Percentiles rank a stretch among this genome's conserved stretches.
Conservation (phyloP, 208 protist genomes). For the Trypanosoma platydactyli region DNA sequence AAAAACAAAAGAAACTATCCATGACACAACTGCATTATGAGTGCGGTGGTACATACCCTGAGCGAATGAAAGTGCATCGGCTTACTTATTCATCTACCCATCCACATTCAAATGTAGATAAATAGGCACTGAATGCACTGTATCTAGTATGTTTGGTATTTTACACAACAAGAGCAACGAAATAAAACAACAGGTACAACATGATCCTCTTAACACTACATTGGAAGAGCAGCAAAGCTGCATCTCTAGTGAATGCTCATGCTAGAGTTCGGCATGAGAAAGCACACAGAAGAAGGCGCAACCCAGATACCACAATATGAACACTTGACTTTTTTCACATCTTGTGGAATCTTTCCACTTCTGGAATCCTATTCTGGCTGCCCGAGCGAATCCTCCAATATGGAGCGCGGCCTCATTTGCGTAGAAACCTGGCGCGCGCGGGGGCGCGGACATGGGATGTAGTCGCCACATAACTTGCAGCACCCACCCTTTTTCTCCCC, state of each 20-base stretch:
- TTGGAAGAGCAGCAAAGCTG: no score
- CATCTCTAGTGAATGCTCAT: constrained; percentile 19
- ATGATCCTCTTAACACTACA: no score
- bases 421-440: neutral
- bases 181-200: constrained; percentile 6
- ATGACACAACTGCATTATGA: no score
- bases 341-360: neutral
- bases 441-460: constrained; percentile 9
- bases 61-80: no score
- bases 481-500: constrained; percentile 13
- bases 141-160: no score
- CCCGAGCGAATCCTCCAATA: no score
- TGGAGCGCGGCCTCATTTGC: neutral
- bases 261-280: constrained; percentile 8
- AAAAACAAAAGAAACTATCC: no score
- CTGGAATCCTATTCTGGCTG: neutral
- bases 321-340: constrained; percentile 22
- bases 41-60: no score
- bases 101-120: no score
- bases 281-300: constrained; percentile 11
- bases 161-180: neutral
- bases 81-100: no score
- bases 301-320: constrained; percentile 29
- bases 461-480: constrained; percentile 23
- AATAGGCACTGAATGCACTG: no score